phyloP scores from a whole-genome alignment of 305 asterid species.

The Fraxinus xanthoxyloides region DNA sequence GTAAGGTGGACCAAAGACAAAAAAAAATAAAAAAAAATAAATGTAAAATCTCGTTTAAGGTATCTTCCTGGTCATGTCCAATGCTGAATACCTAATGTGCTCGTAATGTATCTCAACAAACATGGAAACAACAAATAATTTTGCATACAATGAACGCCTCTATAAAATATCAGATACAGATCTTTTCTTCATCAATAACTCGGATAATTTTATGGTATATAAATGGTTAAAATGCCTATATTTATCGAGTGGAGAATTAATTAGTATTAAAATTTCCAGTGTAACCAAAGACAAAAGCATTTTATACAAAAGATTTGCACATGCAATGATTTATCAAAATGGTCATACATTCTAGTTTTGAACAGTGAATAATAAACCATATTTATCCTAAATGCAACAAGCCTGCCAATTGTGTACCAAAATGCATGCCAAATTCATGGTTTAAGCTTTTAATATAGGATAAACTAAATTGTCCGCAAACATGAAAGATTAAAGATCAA shows the following conservation, averaged over 20 bases:
- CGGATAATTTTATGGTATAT: not conserved
- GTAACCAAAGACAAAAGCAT: constrained; percentile 4
- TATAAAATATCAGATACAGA: not conserved
- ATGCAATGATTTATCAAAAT: not conserved
- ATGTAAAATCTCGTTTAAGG: not conserved
- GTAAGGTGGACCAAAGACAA: not conserved
- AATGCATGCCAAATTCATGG: not conserved
- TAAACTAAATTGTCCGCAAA: not conserved
- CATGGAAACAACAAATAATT: not conserved
- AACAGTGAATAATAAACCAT: not conserved
- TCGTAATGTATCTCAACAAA: not conserved
- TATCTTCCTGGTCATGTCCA: not conserved
- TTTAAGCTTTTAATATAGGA: not conserved
- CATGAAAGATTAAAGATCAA: not conserved
- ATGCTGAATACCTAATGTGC: not conserved
- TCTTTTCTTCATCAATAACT: not conserved
- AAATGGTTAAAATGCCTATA: not conserved
- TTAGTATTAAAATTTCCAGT: not conserved
- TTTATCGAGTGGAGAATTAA: not conserved
- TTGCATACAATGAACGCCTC: constrained; percentile 3
- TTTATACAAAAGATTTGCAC: not conserved
- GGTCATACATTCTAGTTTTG: not conserved
- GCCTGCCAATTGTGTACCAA: not conserved
- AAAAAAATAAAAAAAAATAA: not conserved
- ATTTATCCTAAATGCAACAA: not conserved